Conservation (phyloP, 2,329 filamentous ascomycete genomes). For the Epichloe brachyelytri region DNA sequence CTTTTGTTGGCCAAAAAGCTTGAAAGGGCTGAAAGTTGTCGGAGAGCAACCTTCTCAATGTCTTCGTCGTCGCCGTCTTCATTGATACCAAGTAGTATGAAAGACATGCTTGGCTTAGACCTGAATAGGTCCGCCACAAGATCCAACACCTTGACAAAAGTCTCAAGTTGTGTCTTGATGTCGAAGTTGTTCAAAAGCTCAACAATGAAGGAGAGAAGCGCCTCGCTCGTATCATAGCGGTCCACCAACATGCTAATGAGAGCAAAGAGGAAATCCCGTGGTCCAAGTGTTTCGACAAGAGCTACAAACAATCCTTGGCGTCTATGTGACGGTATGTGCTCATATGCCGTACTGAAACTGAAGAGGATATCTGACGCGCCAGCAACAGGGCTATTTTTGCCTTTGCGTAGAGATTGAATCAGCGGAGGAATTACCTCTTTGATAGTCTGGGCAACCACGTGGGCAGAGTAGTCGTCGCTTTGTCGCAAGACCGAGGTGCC, state of each 20-base stretch:
- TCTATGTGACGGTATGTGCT: slow-evolving; percentile 84
- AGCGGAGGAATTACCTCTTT: slow-evolving; percentile 87
- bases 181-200: slow-evolving; percentile 62
- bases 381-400: slow-evolving; percentile 63
- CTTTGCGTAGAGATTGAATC: slow-evolving; percentile 70
- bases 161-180: slow-evolving; percentile 63
- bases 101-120: slow-evolving; percentile 60
- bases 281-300: slow-evolving; percentile 71
- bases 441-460: slow-evolving; percentile 91
- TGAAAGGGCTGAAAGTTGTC: slow-evolving; percentile 44
- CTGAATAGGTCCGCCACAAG: slow-evolving; percentile 65
- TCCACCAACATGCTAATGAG: slow-evolving; percentile 84
- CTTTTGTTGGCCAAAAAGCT: slow-evolving; percentile 44
- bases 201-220: slow-evolving; percentile 60
- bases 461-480: slow-evolving; percentile 91
- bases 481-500: slow-evolving; percentile 81
- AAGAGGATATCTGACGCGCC: slow-evolving; percentile 83
- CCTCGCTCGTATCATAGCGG: slow-evolving; percentile 66
- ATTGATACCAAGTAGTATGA: slow-evolving; percentile 50
- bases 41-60: slow-evolving; percentile 36
- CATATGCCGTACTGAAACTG: slow-evolving; percentile 91
- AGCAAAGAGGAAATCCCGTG: slow-evolving; percentile 77
- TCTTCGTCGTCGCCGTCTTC: slow-evolving; percentile 36
- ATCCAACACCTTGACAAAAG: slow-evolving; percentile 63
- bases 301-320: slow-evolving; percentile 73